Evolutionary conservation across 2,329 filamentous ascomycete genomes (phyloP).

Genomic region (Arthrobotrys musiformis): DNA sequence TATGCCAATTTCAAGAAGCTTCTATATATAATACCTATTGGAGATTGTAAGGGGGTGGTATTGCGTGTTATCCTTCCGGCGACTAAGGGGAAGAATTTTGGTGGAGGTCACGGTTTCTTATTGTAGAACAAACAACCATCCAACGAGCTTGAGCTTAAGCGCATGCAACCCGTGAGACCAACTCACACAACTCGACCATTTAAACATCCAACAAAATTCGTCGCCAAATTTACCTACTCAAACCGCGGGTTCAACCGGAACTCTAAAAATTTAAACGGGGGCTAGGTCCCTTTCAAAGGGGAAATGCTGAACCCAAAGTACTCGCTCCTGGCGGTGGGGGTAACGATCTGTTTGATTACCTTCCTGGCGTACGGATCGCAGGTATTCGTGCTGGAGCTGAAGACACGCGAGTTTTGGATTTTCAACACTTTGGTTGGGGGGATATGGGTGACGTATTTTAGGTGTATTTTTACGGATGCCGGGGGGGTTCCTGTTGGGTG

Average conservation of each 20-base stretch:
- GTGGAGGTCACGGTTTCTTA: background rate
- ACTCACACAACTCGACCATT: background rate
- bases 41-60: too few relatives aligned
- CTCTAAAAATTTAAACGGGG: too few relatives aligned
- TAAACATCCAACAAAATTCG: background rate
- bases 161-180: too few relatives aligned
- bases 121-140: background rate
- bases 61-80: conserved; percentile 1
- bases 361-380: conserved; percentile 80
- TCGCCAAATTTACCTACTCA: background rate
- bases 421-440: conserved; percentile 75
- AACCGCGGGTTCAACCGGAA: background rate
- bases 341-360: conserved; percentile 72
- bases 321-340: conserved; percentile 74
- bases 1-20: too few relatives aligned
- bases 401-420: conserved; percentile 69
- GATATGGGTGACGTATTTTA: conserved; percentile 76
- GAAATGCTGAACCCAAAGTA: conserved; percentile 58
- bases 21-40: background rate
- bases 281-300: too few relatives aligned
- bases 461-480: conserved; percentile 66
- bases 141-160: too few relatives aligned
- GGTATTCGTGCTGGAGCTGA: conserved; percentile 72
- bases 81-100: background rate
- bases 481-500: conserved; percentile 65